These are phyloP conservation scores for Boletus patriciae DNA, from an alignment of 768 basidiomycete species.

Conservation along the genomic window DNA sequence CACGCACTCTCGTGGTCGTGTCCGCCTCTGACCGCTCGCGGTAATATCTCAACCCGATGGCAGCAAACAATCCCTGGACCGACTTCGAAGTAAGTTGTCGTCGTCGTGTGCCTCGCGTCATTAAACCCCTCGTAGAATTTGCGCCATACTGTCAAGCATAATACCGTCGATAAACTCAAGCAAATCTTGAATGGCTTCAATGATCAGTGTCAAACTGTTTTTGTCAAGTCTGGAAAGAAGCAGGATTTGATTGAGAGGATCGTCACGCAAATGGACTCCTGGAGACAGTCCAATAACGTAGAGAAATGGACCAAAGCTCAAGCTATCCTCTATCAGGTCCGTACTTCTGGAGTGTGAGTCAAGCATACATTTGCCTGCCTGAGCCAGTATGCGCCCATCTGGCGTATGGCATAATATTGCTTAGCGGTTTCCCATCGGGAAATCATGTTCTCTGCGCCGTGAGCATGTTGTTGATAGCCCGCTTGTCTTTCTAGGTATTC, in stretches of 20 bases:
- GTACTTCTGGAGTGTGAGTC: constrained; percentile 65
- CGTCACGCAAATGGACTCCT: constrained; percentile 53
- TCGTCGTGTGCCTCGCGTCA: constrained; percentile 9
- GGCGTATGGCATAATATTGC: constrained; percentile 9
- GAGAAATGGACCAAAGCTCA: constrained; percentile 74
- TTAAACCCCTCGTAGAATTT: constrained; percentile 49
- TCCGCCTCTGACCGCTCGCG: constrained; percentile 5
- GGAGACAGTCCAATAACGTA: constrained; percentile 54
- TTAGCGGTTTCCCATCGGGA: constrained; percentile 8
- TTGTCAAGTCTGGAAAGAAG: constrained; percentile 81
- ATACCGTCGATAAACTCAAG: constrained; percentile 86
- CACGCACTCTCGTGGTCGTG: constrained; percentile 14
- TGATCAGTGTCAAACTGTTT: constrained; percentile 67
- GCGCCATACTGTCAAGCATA: constrained; percentile 67
- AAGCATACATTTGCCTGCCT: constrained; percentile 9
- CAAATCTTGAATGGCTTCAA: constrained; percentile 77
- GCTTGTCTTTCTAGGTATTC: constrained; percentile 26
- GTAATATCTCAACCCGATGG: constrained; percentile 45
- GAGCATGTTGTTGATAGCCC: constrained; percentile 18
- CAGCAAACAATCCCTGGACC: constrained; percentile 58
- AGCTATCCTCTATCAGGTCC: constrained; percentile 64
- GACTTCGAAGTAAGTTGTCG: constrained; percentile 66
- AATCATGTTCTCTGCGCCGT: background rate
- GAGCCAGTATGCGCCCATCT: constrained; percentile 10
- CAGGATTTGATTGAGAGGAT: constrained; percentile 85